Percentiles rank a stretch among this genome's conserved stretches.
Conservation (phyloP, 345 rosid species). For the Brassica carinata region DNA sequence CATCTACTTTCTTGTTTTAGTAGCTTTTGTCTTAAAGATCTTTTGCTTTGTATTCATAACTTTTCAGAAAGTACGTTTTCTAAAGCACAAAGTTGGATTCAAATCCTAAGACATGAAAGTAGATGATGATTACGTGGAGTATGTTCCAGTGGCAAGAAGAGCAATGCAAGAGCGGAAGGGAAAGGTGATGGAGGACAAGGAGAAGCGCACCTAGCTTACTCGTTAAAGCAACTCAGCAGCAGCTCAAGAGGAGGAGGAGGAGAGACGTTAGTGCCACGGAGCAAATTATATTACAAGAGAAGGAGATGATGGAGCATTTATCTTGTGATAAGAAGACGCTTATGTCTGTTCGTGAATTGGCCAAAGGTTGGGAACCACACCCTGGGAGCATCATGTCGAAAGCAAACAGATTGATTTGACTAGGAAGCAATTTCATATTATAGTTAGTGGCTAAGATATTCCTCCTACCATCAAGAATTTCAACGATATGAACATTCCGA, state of each 20-base stretch:
- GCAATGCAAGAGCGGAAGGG: no score
- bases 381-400: constrained; percentile 59
- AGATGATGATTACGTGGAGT: no score
- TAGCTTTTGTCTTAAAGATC: no score
- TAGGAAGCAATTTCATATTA: constrained; percentile 74
- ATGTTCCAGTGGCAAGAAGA: no score
- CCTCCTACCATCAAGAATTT: background rate
- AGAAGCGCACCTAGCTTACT: no score
- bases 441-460: constrained; percentile 86
- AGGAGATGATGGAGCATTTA: constrained; percentile 86
- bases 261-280: constrained; percentile 56
- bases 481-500: constrained; percentile 88
- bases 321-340: constrained; percentile 75
- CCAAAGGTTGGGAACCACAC: constrained; percentile 90
- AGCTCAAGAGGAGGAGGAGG: background rate
- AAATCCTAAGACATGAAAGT: no score
- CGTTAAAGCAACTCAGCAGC: no score
- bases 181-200: no score
- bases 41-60: no score
- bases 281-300: constrained; percentile 85
- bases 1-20: no score
- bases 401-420: background rate
- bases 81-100: no score
- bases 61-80: no score
- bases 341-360: constrained; percentile 88